Base-by-base conservation (phyloP, 257 asterid genomes). In the Rhazya stricta region DNA sequence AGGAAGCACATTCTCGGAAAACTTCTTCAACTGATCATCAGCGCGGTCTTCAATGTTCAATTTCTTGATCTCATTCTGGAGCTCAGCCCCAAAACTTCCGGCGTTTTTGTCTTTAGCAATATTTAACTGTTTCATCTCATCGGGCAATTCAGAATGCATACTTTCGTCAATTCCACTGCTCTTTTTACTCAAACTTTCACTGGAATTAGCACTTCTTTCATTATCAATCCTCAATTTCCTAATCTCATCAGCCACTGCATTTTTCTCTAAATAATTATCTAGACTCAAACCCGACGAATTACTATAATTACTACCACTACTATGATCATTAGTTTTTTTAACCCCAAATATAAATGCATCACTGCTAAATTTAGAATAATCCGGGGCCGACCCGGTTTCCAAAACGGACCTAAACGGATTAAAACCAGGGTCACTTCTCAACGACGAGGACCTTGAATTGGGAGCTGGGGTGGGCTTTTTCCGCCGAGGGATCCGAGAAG, bases 401-500 rank as follows among this genome's bases (percentile, higher is more conserved):
- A 84, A 72, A 12, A 67, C 81, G 70, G 90, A 71, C 67, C 84
- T 82, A 36, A 84, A 81, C 37, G 87, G 77, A 82, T 81, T 88
- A 46, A 67, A 75, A 58, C 79, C 66, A 8, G 56, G 75, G 56
- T 77, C 74, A 50, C 74, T 39, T 29, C 32, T 74, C 60, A 65
- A 29, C 70, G 48, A 41, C 39, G 68, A 43, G 30, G 81, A 9
- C 71, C 83, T 56, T 51, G 87, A 82, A 16, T 86, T 85, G 50
- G 82, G 82, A 58, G 88, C 84, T 13, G 85, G 63, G 78, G 77
- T 73, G 71, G 92, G 84, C 82, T 88, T 92, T 82, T 92, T 90
- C 46, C 82, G 88, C 84, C 91, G 90, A 51, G 78, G 79, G 45
- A 90, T 69, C 60, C 99, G 88, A 58, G 96, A 86, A 53, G 94